Conservation (phyloP, 306 rosid genomes). For the Malus sylvestris region DNA sequence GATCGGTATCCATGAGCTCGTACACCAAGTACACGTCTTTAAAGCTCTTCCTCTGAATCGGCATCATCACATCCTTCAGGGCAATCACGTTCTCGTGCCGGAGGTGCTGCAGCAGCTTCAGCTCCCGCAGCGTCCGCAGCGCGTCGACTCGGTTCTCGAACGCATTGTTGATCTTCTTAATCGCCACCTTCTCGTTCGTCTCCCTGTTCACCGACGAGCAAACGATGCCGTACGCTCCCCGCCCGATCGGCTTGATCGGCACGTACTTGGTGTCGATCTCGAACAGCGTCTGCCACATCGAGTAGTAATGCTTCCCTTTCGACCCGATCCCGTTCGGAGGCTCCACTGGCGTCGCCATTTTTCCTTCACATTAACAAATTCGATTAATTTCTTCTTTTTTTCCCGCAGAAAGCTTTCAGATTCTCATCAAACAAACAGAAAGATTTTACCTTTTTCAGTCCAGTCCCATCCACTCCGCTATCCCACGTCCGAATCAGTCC, state of each 20-base stretch:
- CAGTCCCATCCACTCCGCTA: neutral
- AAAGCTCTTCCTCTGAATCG: conserved; percentile 52
- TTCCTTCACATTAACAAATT: conserved; percentile 9
- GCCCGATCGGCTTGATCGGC: conserved; percentile 90
- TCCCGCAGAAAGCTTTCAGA: neutral
- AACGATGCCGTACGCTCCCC: conserved; percentile 87
- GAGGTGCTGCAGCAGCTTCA: conserved; percentile 84
- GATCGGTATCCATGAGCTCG: conserved; percentile 97
- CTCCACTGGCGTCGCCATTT: conserved; percentile 85
- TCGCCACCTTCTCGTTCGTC: conserved; percentile 78
- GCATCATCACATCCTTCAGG: conserved; percentile 90
- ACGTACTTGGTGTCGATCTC: conserved; percentile 85
- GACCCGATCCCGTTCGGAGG: conserved; percentile 75
- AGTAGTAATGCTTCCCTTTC: conserved; percentile 74
- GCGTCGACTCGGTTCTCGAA: conserved; percentile 88
- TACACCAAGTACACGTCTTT: conserved; percentile 89
- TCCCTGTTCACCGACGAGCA: conserved; percentile 83
- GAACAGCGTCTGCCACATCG: conserved; percentile 90
- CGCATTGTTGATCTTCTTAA: conserved; percentile 74
- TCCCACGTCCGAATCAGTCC: neutral
- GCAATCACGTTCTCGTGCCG: conserved; percentile 82
- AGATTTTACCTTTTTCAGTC: neutral
- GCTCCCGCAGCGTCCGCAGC: conserved; percentile 69
- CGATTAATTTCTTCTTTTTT: neutral
- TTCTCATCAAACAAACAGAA: neutral